Evolutionary conservation across 306 rosid species (phyloP).

Genomic region (Lablab purpureus): DNA sequence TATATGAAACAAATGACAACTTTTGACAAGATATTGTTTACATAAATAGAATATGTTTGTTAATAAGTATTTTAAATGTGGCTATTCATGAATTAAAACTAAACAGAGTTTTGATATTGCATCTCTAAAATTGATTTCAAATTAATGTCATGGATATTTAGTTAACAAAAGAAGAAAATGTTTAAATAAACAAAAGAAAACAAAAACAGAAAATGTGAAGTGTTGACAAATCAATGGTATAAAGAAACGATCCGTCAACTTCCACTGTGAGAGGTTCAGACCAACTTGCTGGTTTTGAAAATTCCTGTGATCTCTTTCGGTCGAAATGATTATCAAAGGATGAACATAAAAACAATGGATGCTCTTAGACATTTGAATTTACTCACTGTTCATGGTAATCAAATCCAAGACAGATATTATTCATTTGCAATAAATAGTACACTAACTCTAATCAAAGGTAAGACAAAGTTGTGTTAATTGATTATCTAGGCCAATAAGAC

Average conservation of each 20-base stretch:
- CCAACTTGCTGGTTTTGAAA: background rate
- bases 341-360: background rate
- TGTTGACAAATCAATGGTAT: constrained; percentile 9
- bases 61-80: background rate
- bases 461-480: background rate
- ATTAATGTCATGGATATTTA: too few relatives aligned
- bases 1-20: constrained; percentile 47
- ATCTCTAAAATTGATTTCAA: background rate
- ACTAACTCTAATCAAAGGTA: background rate
- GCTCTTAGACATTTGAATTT: background rate
- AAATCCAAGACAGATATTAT: background rate
- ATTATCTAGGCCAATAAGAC: background rate
- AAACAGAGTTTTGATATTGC: too few relatives aligned
- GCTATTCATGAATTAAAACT: background rate
- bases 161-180: background rate
- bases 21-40: constrained; percentile 55
- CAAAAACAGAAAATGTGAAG: background rate
- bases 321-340: background rate
- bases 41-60: background rate
- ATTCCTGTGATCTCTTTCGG: background rate
- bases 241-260: background rate
- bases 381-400: background rate
- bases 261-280: background rate
- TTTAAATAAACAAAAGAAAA: background rate
- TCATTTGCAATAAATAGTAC: background rate